Conservation (phyloP, 2,329 filamentous ascomycete species). For the Trichoderma sp. region DNA sequence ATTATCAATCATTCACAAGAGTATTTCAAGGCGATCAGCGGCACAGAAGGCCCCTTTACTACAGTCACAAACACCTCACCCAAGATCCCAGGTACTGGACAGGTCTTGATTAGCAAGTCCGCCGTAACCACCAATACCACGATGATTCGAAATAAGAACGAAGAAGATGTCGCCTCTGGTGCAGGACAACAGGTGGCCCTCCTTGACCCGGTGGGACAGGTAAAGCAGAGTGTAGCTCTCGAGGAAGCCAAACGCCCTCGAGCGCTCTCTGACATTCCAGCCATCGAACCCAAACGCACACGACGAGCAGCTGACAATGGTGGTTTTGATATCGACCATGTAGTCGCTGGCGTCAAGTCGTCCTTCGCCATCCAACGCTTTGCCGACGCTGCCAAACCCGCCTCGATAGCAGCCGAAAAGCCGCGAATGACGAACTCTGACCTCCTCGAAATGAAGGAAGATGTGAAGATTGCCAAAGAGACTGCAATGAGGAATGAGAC, state of each 20-base stretch:
- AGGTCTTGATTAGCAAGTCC: no score
- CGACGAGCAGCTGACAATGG: not conserved
- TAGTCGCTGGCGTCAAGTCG: not conserved
- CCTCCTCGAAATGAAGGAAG: not conserved
- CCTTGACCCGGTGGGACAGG: not conserved
- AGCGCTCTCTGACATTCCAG: not conserved
- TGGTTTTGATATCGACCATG: not conserved
- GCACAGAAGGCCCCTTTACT: no score
- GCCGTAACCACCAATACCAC: no score
- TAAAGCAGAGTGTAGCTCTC: not conserved
- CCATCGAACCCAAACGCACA: not conserved
- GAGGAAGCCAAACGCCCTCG: not conserved
- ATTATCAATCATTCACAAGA: no score
- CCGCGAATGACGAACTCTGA: not conserved
- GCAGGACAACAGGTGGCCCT: not conserved
- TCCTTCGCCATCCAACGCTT: not conserved
- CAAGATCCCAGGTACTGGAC: no score
- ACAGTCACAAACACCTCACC: no score
- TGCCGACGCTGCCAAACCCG: not conserved
- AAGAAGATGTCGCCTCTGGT: rapidly evolving
- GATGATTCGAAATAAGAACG: not conserved
- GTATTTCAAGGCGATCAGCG: no score
- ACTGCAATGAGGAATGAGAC: not conserved
- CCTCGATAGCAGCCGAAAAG: not conserved
- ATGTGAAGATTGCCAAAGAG: not conserved